Evolutionary conservation across 2,329 filamentous ascomycete genomes (phyloP).

Genomic region (Botryotinia convoluta): DNA sequence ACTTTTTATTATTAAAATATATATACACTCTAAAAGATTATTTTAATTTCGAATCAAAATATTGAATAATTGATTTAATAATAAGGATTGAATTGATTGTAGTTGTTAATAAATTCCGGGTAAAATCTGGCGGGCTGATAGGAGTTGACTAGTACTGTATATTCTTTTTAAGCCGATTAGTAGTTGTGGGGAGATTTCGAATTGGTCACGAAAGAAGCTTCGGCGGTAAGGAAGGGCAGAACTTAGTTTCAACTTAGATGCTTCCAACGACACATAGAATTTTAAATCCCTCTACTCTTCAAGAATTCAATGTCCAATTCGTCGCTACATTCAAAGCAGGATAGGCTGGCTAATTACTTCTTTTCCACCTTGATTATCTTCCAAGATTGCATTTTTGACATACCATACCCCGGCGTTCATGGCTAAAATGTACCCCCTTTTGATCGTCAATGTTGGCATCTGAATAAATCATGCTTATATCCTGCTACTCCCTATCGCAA

Average conservation of each 20-base stretch:
- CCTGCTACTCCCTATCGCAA: neutral
- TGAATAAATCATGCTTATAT: neutral
- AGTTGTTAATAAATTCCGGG: too few species aligned
- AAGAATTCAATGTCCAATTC: neutral
- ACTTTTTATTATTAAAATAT: too few species aligned
- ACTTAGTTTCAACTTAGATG: neutral
- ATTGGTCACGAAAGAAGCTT: neutral
- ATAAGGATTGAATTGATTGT: too few species aligned
- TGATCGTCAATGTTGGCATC: neutral
- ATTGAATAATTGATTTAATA: too few species aligned
- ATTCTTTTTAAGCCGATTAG: neutral
- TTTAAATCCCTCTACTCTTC: neutral
- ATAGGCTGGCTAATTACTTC: fast-evolving
- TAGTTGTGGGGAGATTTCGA: neutral
- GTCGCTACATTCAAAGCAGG: neutral
- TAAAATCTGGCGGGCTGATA: too few species aligned
- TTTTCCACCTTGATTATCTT: neutral
- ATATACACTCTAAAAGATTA: too few species aligned
- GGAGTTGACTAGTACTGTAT: too few species aligned
- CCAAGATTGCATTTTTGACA: neutral
- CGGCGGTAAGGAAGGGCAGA: neutral
- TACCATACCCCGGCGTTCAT: neutral
- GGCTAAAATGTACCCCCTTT: neutral
- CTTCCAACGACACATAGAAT: neutral
- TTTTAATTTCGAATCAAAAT: too few species aligned